Evolutionary conservation across 257 asterid species (phyloP).

Genomic region (Fraxinus excelsior): DNA sequence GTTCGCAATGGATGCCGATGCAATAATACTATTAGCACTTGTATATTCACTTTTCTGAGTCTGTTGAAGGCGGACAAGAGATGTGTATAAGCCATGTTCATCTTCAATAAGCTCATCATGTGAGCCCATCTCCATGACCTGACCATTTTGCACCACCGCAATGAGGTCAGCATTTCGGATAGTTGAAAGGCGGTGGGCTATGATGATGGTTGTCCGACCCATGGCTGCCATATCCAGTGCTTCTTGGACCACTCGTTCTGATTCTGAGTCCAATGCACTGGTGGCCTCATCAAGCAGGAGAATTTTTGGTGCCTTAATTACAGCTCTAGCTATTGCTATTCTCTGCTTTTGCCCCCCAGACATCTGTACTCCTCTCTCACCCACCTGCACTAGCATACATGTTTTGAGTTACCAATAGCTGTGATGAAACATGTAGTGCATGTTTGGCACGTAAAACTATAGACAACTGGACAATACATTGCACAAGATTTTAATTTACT

Average conservation of each 20-base stretch:
- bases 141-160: background rate
- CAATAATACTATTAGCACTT: background rate
- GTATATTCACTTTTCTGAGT: constrained; percentile 32
- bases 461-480: background rate
- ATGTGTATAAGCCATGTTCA: constrained; percentile 56
- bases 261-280: constrained; percentile 85
- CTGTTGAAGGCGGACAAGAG: constrained; percentile 72
- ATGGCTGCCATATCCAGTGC: constrained; percentile 53
- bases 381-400: constrained; percentile 55
- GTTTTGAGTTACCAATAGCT: background rate
- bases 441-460: background rate
- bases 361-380: constrained; percentile 91
- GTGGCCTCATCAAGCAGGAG: constrained; percentile 96
- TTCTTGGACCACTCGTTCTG: constrained; percentile 79
- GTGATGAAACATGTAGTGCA: background rate
- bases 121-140: constrained; percentile 64
- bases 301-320: constrained; percentile 72
- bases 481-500: background rate
- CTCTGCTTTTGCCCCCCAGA: constrained; percentile 98
- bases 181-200: constrained; percentile 26
- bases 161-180: background rate
- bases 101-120: constrained; percentile 60
- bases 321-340: constrained; percentile 90
- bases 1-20: constrained; percentile 30
- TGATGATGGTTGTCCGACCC: constrained; percentile 28